phyloP scores from a whole-genome alignment of 495 filamentous ascomycete genomes.

The Aspergillus haitiensis region DNA sequence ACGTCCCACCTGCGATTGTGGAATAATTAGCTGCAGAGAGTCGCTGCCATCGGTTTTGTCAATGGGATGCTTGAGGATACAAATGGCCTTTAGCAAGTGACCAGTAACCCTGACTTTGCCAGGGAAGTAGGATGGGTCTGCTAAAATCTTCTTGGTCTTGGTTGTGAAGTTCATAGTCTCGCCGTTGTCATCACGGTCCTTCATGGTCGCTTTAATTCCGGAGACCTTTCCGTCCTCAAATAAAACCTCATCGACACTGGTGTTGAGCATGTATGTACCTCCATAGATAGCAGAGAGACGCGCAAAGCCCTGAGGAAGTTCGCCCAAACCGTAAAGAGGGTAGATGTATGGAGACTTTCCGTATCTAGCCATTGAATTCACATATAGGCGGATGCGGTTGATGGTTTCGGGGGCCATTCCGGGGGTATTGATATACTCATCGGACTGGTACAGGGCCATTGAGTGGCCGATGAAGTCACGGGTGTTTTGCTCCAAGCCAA shows the following conservation, averaged over 20 bases:
- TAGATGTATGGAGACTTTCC: constrained; percentile 99
- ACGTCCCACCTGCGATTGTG: constrained; percentile 91
- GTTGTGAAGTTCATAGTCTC: constrained; percentile 92
- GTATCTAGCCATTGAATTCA: constrained; percentile 96
- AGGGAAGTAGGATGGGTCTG: constrained; percentile 95
- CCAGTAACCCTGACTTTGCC: constrained; percentile 82
- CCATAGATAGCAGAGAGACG: constrained; percentile 97
- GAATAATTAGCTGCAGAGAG: constrained; percentile 94
- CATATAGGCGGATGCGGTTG: constrained; percentile 91
- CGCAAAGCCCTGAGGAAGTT: constrained; percentile 97
- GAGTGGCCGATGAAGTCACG: constrained; percentile 96
- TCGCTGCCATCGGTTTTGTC: constrained; percentile 82
- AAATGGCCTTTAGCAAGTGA: constrained; percentile 93
- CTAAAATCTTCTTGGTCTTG: constrained; percentile 92
- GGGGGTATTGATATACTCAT: constrained; percentile 73
- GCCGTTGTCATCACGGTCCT: constrained; percentile 69
- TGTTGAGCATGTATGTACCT: constrained; percentile 99
- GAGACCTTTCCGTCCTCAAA: constrained; percentile 81
- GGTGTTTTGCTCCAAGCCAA: constrained; percentile 85
- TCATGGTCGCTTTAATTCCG: constrained; percentile 97
- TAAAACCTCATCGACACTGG: constrained; percentile 81
- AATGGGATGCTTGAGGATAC: constrained; percentile 95
- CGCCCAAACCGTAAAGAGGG: constrained; percentile 94
- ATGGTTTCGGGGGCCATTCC: constrained; percentile 84
- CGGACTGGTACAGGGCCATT: constrained; percentile 92